Evolutionary conservation across 2,329 filamentous ascomycete species (phyloP), one percentile per base, ranked within the genome.

Genomic region (Periconia sp.): DNA sequence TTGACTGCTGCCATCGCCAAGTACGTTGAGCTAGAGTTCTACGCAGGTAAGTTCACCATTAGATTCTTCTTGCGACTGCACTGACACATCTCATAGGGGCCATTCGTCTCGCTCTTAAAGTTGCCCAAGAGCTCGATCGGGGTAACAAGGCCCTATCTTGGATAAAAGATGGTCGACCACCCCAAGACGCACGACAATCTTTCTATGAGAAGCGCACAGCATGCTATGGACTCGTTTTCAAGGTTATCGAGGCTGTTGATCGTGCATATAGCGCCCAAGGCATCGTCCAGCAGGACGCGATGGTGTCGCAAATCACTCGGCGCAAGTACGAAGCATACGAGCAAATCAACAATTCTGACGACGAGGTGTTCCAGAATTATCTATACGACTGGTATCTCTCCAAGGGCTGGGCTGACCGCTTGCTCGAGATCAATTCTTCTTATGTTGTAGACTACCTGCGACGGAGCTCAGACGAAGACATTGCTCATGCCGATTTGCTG

Each of bases 311-410:
- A 10, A 82, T 88, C 15, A 84, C 86, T 2, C 92, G 86, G 33
- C 90, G 94, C 68, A 83, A 88, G 52, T 82, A 84, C 36, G 92
- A 99, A 73, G 92, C 94, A 0, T 96, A 97, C 70, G 83, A 86
- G 31, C 88, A 96, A 2, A 91, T 99, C 57, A 89, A 95, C 63
- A 82, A 81, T 45, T 95, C 92, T 0, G 82, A 86, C 11, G 94
- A 99, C 56, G 89, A 96, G 62, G 88, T 96, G 4, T 99, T 99
- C 75, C 87, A 97, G 67, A 95, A 89, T 48, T 90, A 89, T 59
- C 79, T 99, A n/a, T 99, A 96, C 66, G 92, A 96, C 61, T 99
- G 94, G 92, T 99, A 99, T 70, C 85, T 97, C 54, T 73, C 81
- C 40, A 86, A 92, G 66, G 87, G 88, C 13, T 92, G 89, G 84